Evolutionary conservation across 2,329 filamentous ascomycete species (phyloP).

Genomic region (Ascosphaera pollenicola): DNA sequence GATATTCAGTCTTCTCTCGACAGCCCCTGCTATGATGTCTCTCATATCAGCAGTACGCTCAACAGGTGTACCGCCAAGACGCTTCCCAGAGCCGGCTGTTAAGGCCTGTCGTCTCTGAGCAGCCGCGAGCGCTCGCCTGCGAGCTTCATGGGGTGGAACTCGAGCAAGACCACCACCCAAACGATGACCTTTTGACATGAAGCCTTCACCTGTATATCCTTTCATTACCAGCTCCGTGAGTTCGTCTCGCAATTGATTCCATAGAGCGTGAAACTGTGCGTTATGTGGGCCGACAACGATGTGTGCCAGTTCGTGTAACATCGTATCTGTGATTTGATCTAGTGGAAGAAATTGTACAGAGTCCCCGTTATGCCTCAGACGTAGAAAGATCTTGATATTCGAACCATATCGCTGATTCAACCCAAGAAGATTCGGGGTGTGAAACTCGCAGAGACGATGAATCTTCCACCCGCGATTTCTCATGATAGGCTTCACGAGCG

Average conservation of each 20-base stretch:
- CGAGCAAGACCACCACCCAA: constrained; percentile 38
- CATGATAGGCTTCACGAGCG: constrained; percentile 89
- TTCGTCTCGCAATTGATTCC: constrained; percentile 77
- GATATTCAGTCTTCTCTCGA: constrained; percentile 42
- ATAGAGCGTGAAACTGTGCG: constrained; percentile 58
- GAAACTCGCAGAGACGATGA: constrained; percentile 61
- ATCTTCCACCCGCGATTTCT: constrained; percentile 65
- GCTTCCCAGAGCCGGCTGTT: constrained; percentile 42
- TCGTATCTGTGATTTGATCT: constrained; percentile 66
- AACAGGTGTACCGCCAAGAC: constrained; percentile 42
- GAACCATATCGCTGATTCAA: constrained; percentile 58
- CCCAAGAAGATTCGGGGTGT: constrained; percentile 57
- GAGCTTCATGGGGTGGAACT: constrained; percentile 50
- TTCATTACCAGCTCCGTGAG: constrained; percentile 53
- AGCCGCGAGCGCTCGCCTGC: constrained; percentile 48
- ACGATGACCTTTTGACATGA: constrained; percentile 51
- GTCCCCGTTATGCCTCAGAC: constrained; percentile 57
- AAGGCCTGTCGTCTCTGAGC: constrained; percentile 46
- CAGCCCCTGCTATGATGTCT: constrained; percentile 47
- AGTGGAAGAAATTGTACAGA: constrained; percentile 55
- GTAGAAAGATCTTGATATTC: constrained; percentile 46
- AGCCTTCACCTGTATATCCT: constrained; percentile 80
- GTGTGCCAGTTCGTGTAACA: constrained; percentile 87
- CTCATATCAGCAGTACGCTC: constrained; percentile 46
- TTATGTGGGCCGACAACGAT: constrained; percentile 71